Conservation (phyloP, 495 filamentous ascomycete species). For the Trichocladium antarcticum region DNA sequence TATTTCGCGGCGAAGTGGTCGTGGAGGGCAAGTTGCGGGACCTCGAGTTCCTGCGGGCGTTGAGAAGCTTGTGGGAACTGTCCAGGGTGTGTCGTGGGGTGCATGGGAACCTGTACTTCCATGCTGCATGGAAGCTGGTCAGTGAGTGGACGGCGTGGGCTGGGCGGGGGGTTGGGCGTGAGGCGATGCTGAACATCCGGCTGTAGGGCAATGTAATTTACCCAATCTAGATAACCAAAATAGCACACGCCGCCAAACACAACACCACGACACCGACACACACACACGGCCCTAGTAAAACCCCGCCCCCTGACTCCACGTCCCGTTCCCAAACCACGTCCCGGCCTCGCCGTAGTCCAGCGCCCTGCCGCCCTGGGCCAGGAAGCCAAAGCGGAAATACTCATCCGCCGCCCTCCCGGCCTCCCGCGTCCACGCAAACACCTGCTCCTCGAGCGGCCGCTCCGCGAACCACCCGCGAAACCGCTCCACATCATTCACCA, state of each 20-base stretch:
- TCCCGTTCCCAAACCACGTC: slow-evolving; percentile 24
- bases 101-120: slow-evolving; percentile 12
- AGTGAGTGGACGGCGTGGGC: slow-evolving; percentile 22
- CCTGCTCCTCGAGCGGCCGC: slow-evolving; percentile 10
- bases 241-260: too few relatives aligned
- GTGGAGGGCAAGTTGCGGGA: slow-evolving; percentile 7
- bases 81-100: slow-evolving; percentile 2
- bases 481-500: slow-evolving; percentile 26
- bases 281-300: slow-evolving; percentile 13
- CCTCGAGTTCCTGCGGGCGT: slow-evolving; percentile 12
- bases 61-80: slow-evolving; percentile 23
- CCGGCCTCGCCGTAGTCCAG: slow-evolving; percentile 17
- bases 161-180: slow-evolving; percentile 16
- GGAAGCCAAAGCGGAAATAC: slow-evolving; percentile 21
- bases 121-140: slow-evolving; percentile 23
- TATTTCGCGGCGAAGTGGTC: not conserved
- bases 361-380: slow-evolving; percentile 4
- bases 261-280: too few relatives aligned
- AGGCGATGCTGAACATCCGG: slow-evolving; percentile 23
- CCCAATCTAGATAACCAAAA: too few relatives aligned
- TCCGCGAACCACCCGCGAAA: slow-evolving; percentile 18
- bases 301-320: slow-evolving; percentile 17
- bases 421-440: slow-evolving; percentile 14
- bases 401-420: slow-evolving; percentile 8
- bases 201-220: slow-evolving; percentile 11